Evolutionary conservation across 1,284 basidiomycete genomes (phyloP).

Genomic region (Xanthoconium separans): DNA sequence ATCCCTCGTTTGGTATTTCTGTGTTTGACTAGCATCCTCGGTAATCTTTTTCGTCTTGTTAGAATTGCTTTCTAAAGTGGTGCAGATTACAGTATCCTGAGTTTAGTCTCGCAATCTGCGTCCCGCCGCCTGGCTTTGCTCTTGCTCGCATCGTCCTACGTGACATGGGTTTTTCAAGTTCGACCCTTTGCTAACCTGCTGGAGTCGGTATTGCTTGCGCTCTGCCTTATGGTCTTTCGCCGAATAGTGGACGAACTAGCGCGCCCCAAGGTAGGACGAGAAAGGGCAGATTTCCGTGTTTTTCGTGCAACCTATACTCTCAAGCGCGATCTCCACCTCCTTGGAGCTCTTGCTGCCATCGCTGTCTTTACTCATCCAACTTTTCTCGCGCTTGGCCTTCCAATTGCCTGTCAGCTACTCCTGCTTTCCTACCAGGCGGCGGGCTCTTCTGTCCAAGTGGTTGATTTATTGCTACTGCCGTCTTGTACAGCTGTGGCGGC

Average conservation of each 20-base stretch:
- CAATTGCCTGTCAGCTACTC: conserved; percentile 30
- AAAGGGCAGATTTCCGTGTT: neutral
- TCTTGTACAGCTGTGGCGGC: conserved; percentile 20
- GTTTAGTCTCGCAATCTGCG: conserved; percentile 24
- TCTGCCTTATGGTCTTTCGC: conserved; percentile 28
- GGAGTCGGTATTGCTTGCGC: conserved; percentile 35
- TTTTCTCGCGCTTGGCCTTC: conserved; percentile 36
- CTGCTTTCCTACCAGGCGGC: conserved; percentile 9
- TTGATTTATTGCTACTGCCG: conserved; percentile 17
- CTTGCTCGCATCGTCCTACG: conserved; percentile 41
- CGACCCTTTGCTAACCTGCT: conserved; percentile 43
- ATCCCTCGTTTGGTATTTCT: conserved; percentile 35
- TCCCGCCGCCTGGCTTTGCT: conserved; percentile 28
- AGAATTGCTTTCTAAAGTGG: conserved; percentile 4
- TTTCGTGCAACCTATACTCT: neutral
- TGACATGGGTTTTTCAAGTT: conserved; percentile 39
- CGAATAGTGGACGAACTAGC: conserved; percentile 9
- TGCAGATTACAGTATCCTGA: conserved; percentile 33
- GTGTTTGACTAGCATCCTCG: conserved; percentile 34
- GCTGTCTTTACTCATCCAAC: conserved; percentile 40
- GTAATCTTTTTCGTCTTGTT: conserved; percentile 19
- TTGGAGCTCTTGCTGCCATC: conserved; percentile 26
- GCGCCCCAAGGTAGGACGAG: neutral
- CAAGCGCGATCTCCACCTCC: conserved; percentile 18
- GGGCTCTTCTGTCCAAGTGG: conserved; percentile 12